Conservation (phyloP, 1,284 basidiomycete genomes). For the Coriolopsis trogii region DNA sequence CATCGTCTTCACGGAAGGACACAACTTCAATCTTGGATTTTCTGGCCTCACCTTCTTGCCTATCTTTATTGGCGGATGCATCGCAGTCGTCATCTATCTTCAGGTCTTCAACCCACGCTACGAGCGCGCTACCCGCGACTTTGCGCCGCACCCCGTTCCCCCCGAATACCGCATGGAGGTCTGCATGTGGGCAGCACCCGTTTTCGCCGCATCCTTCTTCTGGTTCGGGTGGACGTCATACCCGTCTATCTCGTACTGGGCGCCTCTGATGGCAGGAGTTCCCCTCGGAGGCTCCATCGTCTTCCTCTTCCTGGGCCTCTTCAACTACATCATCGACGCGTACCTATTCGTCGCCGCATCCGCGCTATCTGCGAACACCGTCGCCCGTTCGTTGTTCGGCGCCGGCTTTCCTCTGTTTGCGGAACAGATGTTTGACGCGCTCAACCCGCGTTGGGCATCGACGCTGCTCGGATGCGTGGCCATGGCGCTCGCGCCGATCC, state of each 20-base stretch:
- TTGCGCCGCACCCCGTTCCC: constrained; percentile 42
- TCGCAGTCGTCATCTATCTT: constrained; percentile 30
- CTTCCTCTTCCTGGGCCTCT: constrained; percentile 37
- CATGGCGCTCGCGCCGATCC: constrained; percentile 36
- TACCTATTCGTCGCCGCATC: constrained; percentile 43
- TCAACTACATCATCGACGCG: constrained; percentile 44
- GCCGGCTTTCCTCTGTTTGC: constrained; percentile 42
- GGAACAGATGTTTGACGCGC: constrained; percentile 38
- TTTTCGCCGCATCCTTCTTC: constrained; percentile 47
- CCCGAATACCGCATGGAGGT: constrained; percentile 52
- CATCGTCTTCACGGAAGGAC: constrained; percentile 35
- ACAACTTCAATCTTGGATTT: constrained; percentile 43
- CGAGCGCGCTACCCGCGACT: constrained; percentile 32
- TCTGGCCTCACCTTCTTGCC: constrained; percentile 50
- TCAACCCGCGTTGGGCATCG: constrained; percentile 39
- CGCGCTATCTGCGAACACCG: constrained; percentile 41
- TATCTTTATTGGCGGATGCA: constrained; percentile 41
- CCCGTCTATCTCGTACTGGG: constrained; percentile 36
- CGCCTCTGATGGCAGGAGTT: constrained; percentile 33
- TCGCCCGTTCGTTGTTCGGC: constrained; percentile 41
- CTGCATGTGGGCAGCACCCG: constrained; percentile 43
- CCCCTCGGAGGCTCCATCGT: constrained; percentile 34
- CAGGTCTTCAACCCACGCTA: constrained; percentile 38
- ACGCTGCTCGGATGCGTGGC: constrained; percentile 37
- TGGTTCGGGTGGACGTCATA: constrained; percentile 50